Conservation (phyloP, 768 basidiomycete species). For the Leucocoprinus leucothites region DNA sequence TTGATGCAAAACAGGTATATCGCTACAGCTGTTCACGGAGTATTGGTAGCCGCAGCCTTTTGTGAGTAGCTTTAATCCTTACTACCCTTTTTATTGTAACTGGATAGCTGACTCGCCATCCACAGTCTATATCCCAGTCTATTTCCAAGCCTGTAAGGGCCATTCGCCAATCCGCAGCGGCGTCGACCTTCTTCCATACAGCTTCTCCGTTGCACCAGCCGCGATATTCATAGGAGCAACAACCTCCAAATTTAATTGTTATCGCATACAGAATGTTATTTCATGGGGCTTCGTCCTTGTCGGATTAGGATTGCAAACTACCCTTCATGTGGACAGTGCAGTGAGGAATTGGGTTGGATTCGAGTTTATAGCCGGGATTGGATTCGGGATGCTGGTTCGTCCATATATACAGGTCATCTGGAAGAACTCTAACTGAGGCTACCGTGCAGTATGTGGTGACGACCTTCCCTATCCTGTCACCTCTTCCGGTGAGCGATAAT, state of each 20-base stretch:
- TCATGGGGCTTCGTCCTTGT: conserved; percentile 35
- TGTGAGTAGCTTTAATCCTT: conserved; percentile 9
- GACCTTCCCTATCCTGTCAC: conserved; percentile 45
- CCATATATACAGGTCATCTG: conserved; percentile 14
- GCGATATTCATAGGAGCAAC: conserved; percentile 32
- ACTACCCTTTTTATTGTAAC: conserved; percentile 1
- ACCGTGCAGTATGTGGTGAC: not conserved
- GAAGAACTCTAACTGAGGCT: not conserved
- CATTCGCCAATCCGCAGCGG: conserved; percentile 34
- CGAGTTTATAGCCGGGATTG: conserved; percentile 19
- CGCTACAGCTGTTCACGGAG: conserved; percentile 27
- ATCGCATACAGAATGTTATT: conserved; percentile 27
- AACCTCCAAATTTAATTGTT: conserved; percentile 26
- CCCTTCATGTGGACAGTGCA: conserved; percentile 16
- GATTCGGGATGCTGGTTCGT: conserved; percentile 19
- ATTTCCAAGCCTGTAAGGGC: conserved; percentile 42
- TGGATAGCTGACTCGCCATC: conserved; percentile 12
- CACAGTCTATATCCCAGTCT: conserved; percentile 40
- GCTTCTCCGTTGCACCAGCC: conserved; percentile 34
- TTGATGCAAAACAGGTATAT: conserved; percentile 27
- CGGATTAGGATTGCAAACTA: conserved; percentile 31
- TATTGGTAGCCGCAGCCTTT: conserved; percentile 3
- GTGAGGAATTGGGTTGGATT: conserved; percentile 17
- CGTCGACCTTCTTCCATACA: conserved; percentile 29
- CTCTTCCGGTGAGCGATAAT: conserved; percentile 33